Percentiles rank a stretch among this genome's conserved stretches.
These are phyloP conservation scores for Eimeria praecox DNA, from an alignment of 169 alveolate genomes.

Conservation along the genomic window DNA sequence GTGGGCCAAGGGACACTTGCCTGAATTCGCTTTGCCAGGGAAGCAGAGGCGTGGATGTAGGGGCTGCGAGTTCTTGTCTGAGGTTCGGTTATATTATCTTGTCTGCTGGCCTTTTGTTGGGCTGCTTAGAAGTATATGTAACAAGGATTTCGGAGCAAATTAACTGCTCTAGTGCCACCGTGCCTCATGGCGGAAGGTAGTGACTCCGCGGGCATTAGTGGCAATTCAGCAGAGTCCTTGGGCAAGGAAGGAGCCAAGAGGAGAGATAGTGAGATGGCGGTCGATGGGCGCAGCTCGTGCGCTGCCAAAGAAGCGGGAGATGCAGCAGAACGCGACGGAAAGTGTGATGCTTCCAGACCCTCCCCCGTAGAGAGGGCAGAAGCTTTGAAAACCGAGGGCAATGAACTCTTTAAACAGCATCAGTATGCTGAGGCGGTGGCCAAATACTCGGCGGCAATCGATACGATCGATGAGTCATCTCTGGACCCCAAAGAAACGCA, in stretches of 20 bases:
- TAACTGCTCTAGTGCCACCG: conserved; percentile 29
- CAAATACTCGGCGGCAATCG: conserved; percentile 78
- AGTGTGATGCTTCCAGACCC: neutral
- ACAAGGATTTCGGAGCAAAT: neutral
- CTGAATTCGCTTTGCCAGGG: neutral
- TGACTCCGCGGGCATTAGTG: conserved; percentile 27
- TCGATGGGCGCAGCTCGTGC: conserved; percentile 61
- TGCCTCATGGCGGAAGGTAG: conserved; percentile 69
- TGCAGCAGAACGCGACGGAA: conserved; percentile 11
- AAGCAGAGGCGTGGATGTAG: conserved; percentile 23
- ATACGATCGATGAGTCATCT: conserved; percentile 17
- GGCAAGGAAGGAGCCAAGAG: conserved; percentile 18
- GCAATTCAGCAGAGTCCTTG: conserved; percentile 21
- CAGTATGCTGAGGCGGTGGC: conserved; percentile 59
- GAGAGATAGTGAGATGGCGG: conserved; percentile 69
- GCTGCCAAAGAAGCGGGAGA: conserved; percentile 24
- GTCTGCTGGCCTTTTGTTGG: neutral
- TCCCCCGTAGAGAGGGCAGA: conserved; percentile 66
- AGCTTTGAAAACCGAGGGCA: conserved; percentile 74
- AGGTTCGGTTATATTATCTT: neutral
- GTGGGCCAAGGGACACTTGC: conserved; percentile 49
- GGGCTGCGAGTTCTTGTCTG: conserved; percentile 36
- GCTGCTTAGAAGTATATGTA: conserved; percentile 15
- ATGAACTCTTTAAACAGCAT: conserved; percentile 69
- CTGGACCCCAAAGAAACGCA: conserved; percentile 80